Base-by-base conservation (phyloP, 257 asterid genomes). In the Solanum arcanum region DNA sequence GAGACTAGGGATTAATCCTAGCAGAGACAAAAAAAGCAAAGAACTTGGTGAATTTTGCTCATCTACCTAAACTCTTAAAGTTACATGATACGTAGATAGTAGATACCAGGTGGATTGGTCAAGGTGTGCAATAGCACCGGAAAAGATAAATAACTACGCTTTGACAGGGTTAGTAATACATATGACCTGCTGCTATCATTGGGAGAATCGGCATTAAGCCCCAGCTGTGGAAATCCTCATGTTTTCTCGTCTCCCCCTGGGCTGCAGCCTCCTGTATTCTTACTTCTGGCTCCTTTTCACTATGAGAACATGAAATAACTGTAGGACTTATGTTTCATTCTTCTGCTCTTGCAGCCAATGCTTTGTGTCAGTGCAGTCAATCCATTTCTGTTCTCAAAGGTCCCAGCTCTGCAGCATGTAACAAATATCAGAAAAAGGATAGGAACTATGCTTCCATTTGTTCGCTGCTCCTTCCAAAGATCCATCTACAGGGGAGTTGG, bases 361-460 rank as follows among this genome's bases (percentile, higher is more conserved):
- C 97, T 97, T 46, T 97, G 98, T 90, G 99, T 94, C 88, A 91
- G 99, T 93, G 99, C 98, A 47, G 96, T 97, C 77, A 97, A 96
- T 77, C 99, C 99, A 23, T 91, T 89, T 86, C 94, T 97, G 78
- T 95, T 94, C 88, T 89, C 97, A 21, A 97, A 92, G 89, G 98
- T 97, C 76, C 97, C 98, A 72, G 92, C 98, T 49, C 88, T 97
- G 76, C 98, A 97, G 90, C 97, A 95, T 88, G 98, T 97, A 80
- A 98, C 98, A 44, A 92, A 93, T 93, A 89, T 95, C 80, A 90
- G 99, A 90, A 94, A 89, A 88, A 94, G 90, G 91, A 95, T 95
- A 87, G 91, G 95, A 89, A 89, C 89, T 35, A 87, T 97, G 95
- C 91, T 95, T 90, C 98, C 98, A 44, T 94, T 91, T 89, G 97